Evolutionary conservation across 306 rosid genomes (phyloP), one percentile per base, ranked within the genome.

Genomic region (Morella rubra): DNA sequence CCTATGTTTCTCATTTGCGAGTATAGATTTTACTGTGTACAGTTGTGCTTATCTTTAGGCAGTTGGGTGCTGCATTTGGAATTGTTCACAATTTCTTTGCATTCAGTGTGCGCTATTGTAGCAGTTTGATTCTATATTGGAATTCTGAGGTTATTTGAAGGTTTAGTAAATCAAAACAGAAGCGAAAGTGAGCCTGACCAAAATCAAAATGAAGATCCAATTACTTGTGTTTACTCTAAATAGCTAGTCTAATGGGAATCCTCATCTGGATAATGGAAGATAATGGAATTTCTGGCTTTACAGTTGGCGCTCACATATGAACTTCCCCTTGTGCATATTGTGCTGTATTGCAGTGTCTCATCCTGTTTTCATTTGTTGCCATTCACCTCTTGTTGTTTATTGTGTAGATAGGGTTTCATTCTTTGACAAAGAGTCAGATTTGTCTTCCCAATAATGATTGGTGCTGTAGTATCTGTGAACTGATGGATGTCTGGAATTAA

Each of bases 361-460:
- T 65, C 12, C 10, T 32, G 27, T 18, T 65, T n/a, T 6, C 6
- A 65, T 40, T 65, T 65, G 44, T 41, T 20, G 47, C 40, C 47
- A 16, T 65, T 65, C 12, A 12, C 24, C 16, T 65, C 50, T 42
- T 65, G 13, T 18, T 16, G 71, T 65, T 22, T 65, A 41, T 41
- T 22, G 8, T 41, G 40, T 3, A 40, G 49, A 18, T 8, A 49
- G 47, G 50, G 42, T 40, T 65, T 65, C 47, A 42, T 65, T 65
- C 50, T 65, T 65, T 41, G 27, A 65, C 18, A 65, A 42, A 18
- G 4, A 7, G 22, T 65, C 27, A 65, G 24, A 22, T 65, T 65
- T 65, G 14, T 65, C 70, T 42, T 22, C 49, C 18, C 20, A 65
- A 42, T 22, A 60, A 60, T 60, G 14, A 65, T 65, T 65, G 71